Evolutionary conservation across 352 stramenopile genomes (phyloP).

Genomic region (Globisporangium heterothallicum): DNA sequence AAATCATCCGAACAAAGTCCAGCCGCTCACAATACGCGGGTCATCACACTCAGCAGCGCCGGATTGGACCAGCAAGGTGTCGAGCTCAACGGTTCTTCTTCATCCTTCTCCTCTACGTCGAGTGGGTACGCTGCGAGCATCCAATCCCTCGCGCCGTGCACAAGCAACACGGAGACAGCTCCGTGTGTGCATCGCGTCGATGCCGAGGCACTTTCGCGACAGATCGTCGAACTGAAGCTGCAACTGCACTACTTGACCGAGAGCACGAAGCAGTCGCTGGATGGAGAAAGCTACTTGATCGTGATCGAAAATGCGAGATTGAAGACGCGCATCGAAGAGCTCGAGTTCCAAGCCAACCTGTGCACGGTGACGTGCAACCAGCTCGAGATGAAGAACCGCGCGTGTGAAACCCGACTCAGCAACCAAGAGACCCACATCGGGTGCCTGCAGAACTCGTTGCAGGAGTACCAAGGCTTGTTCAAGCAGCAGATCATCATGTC

Average conservation of each 20-base stretch:
- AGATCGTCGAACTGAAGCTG: slow-evolving; percentile 76
- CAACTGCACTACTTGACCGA: slow-evolving; percentile 69
- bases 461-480: slow-evolving; percentile 77
- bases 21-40: no score
- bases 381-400: slow-evolving; percentile 64
- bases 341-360: slow-evolving; percentile 64
- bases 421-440: slow-evolving; percentile 72
- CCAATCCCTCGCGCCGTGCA: not conserved
- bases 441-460: slow-evolving; percentile 69
- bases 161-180: slow-evolving; percentile 10
- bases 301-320: slow-evolving; percentile 63
- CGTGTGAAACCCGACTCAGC: slow-evolving; percentile 58
- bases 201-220: slow-evolving; percentile 49
- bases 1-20: not conserved
- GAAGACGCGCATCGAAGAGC: slow-evolving; percentile 65
- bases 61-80: not conserved
- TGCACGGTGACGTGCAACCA: slow-evolving; percentile 53
- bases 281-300: slow-evolving; percentile 56
- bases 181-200: slow-evolving; percentile 53
- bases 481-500: slow-evolving; percentile 83
- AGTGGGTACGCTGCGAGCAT: no score
- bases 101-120: not conserved
- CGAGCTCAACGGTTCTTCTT: not conserved
- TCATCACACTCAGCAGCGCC: not conserved
- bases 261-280: slow-evolving; percentile 50